A percentile compares a stretch with the other conserved stretches of the same genome.
Evolutionary conservation across 2,329 filamentous ascomycete species (phyloP).

Genomic region (Exophiala spinifera): DNA sequence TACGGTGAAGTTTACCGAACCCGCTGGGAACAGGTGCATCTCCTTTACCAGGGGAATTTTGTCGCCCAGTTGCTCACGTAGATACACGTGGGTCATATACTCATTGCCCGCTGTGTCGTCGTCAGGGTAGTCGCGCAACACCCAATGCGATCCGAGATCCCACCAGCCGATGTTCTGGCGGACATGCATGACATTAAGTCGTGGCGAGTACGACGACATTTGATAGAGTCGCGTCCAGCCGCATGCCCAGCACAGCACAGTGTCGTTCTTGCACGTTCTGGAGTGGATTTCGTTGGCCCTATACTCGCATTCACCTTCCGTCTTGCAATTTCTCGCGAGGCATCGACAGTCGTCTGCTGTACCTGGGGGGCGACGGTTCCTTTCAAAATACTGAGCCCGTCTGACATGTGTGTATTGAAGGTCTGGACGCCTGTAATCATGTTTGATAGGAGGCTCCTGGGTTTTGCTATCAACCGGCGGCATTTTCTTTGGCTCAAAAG

Average conservation of each 20-base stretch:
- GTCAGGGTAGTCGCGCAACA: slow-evolving; percentile 8
- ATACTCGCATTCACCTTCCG: not conserved
- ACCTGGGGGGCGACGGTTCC: too few relatives aligned
- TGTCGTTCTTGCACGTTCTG: not conserved
- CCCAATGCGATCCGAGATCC: slow-evolving; percentile 9
- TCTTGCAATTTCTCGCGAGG: not conserved
- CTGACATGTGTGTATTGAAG: not conserved
- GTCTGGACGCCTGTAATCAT: not conserved
- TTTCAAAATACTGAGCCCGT: too few relatives aligned
- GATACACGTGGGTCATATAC: slow-evolving; percentile 14
- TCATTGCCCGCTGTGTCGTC: slow-evolving; percentile 7
- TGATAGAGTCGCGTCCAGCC: not conserved
- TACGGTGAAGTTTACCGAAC: slow-evolving; percentile 11
- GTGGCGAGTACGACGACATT: not conserved
- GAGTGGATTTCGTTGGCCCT: not conserved
- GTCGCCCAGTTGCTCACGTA: slow-evolving; percentile 6
- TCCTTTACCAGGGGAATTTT: slow-evolving; percentile 9
- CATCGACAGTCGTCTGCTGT: not conserved
- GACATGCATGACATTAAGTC: slow-evolving; percentile 8
- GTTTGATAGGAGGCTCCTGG: not conserved
- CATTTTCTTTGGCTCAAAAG: too few relatives aligned
- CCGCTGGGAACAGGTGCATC: not conserved
- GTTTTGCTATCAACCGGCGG: too few relatives aligned
- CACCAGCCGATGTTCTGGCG: slow-evolving; percentile 1
- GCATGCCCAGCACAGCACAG: slow-evolving; percentile 4